Base-by-base conservation (phyloP, 2,329 filamentous ascomycete genomes). In the Xylariaceae sp. region DNA sequence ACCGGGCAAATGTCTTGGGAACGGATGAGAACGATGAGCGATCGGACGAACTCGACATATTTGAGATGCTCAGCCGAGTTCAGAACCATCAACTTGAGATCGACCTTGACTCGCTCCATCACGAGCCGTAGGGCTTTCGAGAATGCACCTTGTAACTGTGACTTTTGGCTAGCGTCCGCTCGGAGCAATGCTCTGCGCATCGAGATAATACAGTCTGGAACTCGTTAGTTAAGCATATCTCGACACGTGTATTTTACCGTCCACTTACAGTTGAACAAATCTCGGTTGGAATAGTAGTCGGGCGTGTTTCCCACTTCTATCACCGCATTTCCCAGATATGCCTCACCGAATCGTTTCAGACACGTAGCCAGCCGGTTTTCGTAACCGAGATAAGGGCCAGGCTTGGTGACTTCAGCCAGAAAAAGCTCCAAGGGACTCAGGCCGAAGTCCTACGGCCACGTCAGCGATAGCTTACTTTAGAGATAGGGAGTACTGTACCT, bases 101-200 rank as follows among this genome's bases (percentile, higher is more conserved):
- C 72, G 12, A 57, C 49, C 46, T 69, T 74, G 47, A 79, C 72
- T 48, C 71, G 70, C 14, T 71, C 65, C 76, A 78, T 78, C 9
- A 64, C 65, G 13, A 57, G 45, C 32, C 62, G 64, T 9, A 80
- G 53, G 1, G 63, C 61, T 36, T 62, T 66, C 1, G 64, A 59
- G 48, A 68, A 69, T 9, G 71, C 65, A 1, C 58, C 44, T 7
- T 64, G 54, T 9, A 71, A 53, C 4, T 58, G 51, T 33, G 59
- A 66, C 38, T 59, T 63, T 5, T 59, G 52, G 12, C 50, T 49
- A 2, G 59, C 50, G 11, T 59, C 62, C 12, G 65, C 62, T 38
- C 62, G 59, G 7, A 67, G 66, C 9, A 77, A 43, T 4, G 63
- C 60, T 36, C 55, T 65, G 12, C 76, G 69, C 73, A 79, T 76